A percentile compares a stretch with the other conserved stretches of the same genome.
Conservation (phyloP, 1,284 basidiomycete species). For the Puccinia horiana region DNA sequence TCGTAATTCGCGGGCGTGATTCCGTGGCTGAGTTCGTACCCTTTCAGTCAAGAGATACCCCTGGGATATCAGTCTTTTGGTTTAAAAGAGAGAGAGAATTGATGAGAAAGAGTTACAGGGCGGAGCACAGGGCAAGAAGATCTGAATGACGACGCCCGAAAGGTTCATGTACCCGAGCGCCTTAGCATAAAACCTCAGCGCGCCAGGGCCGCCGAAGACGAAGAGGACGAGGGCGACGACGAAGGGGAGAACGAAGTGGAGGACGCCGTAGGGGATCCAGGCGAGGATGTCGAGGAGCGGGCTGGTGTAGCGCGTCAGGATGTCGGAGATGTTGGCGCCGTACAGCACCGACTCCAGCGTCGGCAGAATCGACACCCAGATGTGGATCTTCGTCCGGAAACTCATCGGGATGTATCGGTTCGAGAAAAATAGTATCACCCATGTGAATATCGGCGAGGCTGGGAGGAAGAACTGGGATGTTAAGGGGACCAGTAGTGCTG, state of each 20-base stretch:
- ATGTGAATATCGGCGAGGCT: constrained; percentile 80
- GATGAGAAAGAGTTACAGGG: constrained; percentile 65
- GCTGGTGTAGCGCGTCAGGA: constrained; percentile 89
- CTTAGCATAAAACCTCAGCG: constrained; percentile 80
- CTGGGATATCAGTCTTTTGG: too few species aligned
- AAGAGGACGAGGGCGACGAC: constrained; percentile 75
- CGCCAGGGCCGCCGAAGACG: constrained; percentile 69
- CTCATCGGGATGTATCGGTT: constrained; percentile 75
- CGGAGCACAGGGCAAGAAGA: constrained; percentile 86
- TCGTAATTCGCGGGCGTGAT: constrained; percentile 89
- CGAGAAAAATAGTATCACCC: constrained; percentile 58
- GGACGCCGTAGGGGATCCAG: constrained; percentile 92
- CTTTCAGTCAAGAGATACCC: constrained; percentile 62
- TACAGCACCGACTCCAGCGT: constrained; percentile 92
- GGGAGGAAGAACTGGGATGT: constrained; percentile 91
- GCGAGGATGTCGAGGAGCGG: constrained; percentile 87
- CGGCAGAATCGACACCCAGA: constrained; percentile 88
- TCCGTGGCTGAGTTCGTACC: constrained; percentile 98
- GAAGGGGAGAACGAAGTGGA: constrained; percentile 83
- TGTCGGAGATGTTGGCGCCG: constrained; percentile 94
- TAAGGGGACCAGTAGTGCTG: constrained; percentile 76
- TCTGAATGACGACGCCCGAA: constrained; percentile 82
- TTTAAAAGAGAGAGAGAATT: neutral
- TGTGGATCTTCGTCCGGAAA: constrained; percentile 81
- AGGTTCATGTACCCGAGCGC: constrained; percentile 94